A percentile compares a stretch with the other conserved stretches of the same genome.
Conservation (phyloP, 148 eudicot species). For the Pharnaceum exiguum region DNA sequence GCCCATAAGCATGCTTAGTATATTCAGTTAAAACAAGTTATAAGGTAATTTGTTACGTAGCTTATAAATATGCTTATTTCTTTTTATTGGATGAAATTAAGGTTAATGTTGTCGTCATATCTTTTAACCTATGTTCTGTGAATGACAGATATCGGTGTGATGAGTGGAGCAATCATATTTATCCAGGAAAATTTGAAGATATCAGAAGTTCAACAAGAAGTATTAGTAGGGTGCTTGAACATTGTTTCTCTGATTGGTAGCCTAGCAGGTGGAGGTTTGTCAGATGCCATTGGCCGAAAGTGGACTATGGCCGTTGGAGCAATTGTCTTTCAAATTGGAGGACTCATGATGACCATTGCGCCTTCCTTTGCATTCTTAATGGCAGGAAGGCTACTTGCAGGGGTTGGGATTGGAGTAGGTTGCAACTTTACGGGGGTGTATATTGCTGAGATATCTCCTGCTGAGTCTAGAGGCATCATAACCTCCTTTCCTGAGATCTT, state of each 20-base stretch:
- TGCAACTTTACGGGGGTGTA: constrained; percentile 8
- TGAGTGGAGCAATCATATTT: no score
- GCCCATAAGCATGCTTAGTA: no score
- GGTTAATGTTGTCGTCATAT: no score
- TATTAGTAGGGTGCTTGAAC: constrained; percentile 11
- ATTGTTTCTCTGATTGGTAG: constrained; percentile 18
- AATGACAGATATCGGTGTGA: constrained; percentile 15
- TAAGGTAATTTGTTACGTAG: no score
- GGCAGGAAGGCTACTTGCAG: constrained; percentile 20
- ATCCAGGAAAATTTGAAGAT: no score
- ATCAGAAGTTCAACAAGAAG: constrained; percentile 21
- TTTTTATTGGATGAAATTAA: no score
- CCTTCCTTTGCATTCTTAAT: constrained; percentile 11
- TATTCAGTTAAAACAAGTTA: no score
- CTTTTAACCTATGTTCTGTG: neutral
- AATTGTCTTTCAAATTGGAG: no score
- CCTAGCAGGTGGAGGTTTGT: constrained; percentile 18
- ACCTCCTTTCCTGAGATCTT: constrained; percentile 24
- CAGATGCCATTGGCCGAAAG: constrained; percentile 27
- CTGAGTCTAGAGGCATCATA: constrained; percentile 11
- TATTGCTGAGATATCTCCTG: constrained; percentile 23
- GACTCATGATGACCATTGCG: constrained; percentile 18
- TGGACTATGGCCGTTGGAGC: constrained; percentile 26
- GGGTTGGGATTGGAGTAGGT: constrained; percentile 20
- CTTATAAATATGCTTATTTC: no score